These are phyloP conservation scores for Pholiota adiposa DNA, from an alignment of 1,284 basidiomycete genomes.

Conservation along the genomic window DNA sequence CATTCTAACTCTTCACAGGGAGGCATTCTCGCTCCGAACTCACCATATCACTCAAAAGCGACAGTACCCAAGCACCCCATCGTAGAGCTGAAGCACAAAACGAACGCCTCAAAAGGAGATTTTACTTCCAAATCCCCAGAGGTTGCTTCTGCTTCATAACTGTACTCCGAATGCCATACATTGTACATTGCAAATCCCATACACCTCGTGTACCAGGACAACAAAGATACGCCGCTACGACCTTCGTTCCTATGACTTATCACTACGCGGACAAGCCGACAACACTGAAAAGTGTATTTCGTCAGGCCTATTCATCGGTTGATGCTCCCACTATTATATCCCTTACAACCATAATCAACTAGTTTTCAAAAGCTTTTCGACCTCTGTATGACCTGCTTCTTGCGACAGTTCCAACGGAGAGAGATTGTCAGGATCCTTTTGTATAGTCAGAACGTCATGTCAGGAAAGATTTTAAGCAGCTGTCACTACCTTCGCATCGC, in stretches of 20 bases:
- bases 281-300: too few relatives aligned
- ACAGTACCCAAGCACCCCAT: constrained; percentile 22
- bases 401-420: constrained; percentile 68
- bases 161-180: neutral
- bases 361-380: constrained; percentile 52
- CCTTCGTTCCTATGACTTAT: too few relatives aligned
- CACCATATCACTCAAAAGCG: constrained; percentile 51
- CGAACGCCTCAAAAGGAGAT: neutral
- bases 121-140: neutral
- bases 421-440: constrained; percentile 76
- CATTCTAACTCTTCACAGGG: constrained; percentile 30
- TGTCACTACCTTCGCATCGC: constrained; percentile 56
- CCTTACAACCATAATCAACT: constrained; percentile 13
- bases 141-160: neutral
- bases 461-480: constrained; percentile 4
- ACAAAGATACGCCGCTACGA: too few relatives aligned
- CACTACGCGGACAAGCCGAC: too few relatives aligned
- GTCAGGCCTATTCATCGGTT: neutral
- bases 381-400: constrained; percentile 66
- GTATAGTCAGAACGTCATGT: constrained; percentile 2
- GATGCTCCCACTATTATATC: neutral
- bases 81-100: constrained; percentile 5
- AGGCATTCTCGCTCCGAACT: constrained; percentile 50
- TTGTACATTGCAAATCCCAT: neutral
- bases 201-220: neutral